Percentiles rank a stretch among this genome's conserved stretches.
These are phyloP conservation scores for Mallotus repandus DNA, from an alignment of 441 rosid species.

Conservation along the genomic window DNA sequence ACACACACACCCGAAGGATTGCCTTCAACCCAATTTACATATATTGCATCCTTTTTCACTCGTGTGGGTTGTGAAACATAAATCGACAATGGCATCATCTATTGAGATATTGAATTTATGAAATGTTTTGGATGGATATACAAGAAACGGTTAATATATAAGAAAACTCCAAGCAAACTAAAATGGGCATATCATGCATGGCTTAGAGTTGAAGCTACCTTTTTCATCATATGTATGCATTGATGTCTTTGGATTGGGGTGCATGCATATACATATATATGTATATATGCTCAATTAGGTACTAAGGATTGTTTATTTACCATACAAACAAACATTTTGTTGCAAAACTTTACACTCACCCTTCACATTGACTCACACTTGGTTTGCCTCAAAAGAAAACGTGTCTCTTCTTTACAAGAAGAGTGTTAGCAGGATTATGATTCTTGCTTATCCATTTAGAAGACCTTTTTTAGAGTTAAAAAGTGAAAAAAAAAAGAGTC, in stretches of 20 bases:
- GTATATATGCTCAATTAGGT: too few species aligned
- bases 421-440: not conserved
- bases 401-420: not conserved
- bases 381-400: not conserved
- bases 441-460: not conserved
- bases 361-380: not conserved
- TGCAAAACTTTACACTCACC: not conserved
- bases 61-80: too few species aligned
- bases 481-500: too few species aligned
- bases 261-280: not conserved
- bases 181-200: not conserved
- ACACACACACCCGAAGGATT: too few species aligned
- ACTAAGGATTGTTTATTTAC: not conserved
- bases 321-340: not conserved
- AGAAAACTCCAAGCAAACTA: not conserved
- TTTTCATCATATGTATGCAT: not conserved
- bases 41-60: too few species aligned
- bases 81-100: too few species aligned
- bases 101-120: too few species aligned
- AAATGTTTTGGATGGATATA: not conserved
- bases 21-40: too few species aligned
- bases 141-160: not conserved
- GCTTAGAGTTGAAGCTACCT: constrained; percentile 2
- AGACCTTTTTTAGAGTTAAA: too few species aligned
- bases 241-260: not conserved